These are phyloP conservation scores for Lepidium didymum DNA, from an alignment of 345 rosid genomes.

Conservation along the genomic window DNA sequence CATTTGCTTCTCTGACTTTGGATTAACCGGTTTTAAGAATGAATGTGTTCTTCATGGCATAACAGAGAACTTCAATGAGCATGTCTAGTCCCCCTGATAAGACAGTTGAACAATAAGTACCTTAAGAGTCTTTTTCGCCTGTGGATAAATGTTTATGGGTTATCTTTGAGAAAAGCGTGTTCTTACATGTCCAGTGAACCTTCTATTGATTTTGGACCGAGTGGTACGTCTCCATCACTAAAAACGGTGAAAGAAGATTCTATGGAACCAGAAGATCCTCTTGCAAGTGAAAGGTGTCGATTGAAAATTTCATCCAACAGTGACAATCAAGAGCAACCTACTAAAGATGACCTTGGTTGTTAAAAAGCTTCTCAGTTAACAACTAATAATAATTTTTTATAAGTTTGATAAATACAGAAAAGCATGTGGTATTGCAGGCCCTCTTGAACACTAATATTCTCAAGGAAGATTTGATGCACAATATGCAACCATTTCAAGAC, in stretches of 20 bases:
- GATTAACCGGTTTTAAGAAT: not conserved
- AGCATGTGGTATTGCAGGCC: conserved; percentile 7
- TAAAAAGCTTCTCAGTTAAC: not conserved
- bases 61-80: conserved; percentile 17
- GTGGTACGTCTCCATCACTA: not conserved
- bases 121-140: not conserved
- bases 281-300: not conserved
- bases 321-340: not conserved
- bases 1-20: not conserved
- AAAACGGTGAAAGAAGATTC: not conserved
- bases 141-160: not conserved
- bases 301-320: not conserved
- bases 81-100: not conserved
- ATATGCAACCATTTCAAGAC: not conserved
- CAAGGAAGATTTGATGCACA: not conserved
- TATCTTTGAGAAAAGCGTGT: not conserved
- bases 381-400: not conserved
- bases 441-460: conserved; percentile 10
- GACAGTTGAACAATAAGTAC: conserved; percentile 14
- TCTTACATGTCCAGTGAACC: conserved; percentile 4
- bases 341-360: not conserved
- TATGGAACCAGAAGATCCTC: not conserved
- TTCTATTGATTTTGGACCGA: not conserved
- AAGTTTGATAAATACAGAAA: not conserved
- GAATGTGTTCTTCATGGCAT: not conserved